Evolutionary conservation across 805 yeast species (phyloP), one percentile per base, ranked within the genome.

Genomic region (Cephaloascus fragrans): DNA sequence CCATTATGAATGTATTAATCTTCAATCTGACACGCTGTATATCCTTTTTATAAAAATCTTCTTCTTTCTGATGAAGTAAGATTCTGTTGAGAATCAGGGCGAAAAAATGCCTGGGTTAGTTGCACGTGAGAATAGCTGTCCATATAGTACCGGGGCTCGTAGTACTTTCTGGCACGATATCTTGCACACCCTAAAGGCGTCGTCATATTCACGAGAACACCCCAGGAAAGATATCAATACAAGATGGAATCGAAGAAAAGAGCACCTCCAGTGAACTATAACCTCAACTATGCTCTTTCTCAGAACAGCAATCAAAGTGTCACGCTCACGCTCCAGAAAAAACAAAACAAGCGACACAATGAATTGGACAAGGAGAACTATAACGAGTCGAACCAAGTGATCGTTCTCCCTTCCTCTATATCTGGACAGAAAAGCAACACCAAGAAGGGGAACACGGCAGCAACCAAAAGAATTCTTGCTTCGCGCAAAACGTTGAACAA

Each of bases 281-380:
- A 31, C 33, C 8, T 31, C 33, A 16, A 16, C 8, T n/a, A n/a
- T n/a, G 33, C 33, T 16, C 33, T 31, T 8, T 8, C 8, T 9
- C n/a, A 9, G 8, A 16, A 8, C 8, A 31, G 16, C 6, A 31
- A 6, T n/a, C 38, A 39, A 16, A 26, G 34, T 12, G 37, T 23
- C 56, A 47, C 39, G 43, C 47, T 32, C 47, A 61, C 29, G 65
- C 69, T 60, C 37, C 53, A 57, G 44, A 61, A 57, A 44, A 57
- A 56, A 36, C 61, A 66, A 1, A 48, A 49, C 14, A 63, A 61
- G 41, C 46, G 74, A 35, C 62, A 66, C 38, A 58, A 53, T 2
- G 73, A 68, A 41, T 47, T 69, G 17, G 67, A 64, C 39, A 47
- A 62, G 19, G 74, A 69, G 48, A 67, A 68, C 42, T 69, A 64